Percentiles rank a stretch among this genome's conserved stretches.
phyloP scores from a whole-genome alignment of 129 eudicot genomes.

The Arctium minus region DNA sequence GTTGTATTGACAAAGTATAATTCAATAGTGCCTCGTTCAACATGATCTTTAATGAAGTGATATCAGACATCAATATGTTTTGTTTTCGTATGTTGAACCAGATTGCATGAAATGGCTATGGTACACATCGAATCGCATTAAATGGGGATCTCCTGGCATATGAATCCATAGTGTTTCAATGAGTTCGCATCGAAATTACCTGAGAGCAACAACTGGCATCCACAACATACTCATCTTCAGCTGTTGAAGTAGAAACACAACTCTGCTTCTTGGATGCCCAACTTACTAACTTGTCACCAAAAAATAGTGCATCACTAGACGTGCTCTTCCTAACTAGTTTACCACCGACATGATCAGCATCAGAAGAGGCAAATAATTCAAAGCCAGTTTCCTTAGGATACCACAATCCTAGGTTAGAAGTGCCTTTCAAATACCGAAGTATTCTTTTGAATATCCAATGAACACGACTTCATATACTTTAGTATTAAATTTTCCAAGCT shows the following conservation, averaged over 20 bases:
- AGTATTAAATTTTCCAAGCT: too few species aligned
- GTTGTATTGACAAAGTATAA: not conserved
- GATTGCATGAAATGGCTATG: not conserved
- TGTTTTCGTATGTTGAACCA: not conserved
- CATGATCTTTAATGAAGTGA: not conserved
- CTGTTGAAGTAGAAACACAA: too few species aligned
- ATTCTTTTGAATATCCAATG: too few species aligned
- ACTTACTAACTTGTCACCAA: not conserved
- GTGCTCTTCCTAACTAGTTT: not conserved
- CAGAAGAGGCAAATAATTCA: not conserved
- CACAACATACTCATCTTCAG: too few species aligned
- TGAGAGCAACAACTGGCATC: too few species aligned
- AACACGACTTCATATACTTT: too few species aligned
- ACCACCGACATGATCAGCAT: not conserved
- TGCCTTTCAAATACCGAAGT: not conserved
- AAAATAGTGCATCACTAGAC: not conserved
- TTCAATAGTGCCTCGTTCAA: not conserved
- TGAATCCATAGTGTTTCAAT: too few species aligned
- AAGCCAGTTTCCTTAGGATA: not conserved
- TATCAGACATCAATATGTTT: not conserved
- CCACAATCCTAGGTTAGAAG: not conserved
- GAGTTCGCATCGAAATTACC: too few species aligned
- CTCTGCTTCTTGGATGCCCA: not conserved
- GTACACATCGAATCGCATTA: not conserved
- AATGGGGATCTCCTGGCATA: too few species aligned